Evolutionary conservation across 2,329 filamentous ascomycete genomes (phyloP), one percentile per base, ranked within the genome.

Genomic region (Fusarium poae): DNA sequence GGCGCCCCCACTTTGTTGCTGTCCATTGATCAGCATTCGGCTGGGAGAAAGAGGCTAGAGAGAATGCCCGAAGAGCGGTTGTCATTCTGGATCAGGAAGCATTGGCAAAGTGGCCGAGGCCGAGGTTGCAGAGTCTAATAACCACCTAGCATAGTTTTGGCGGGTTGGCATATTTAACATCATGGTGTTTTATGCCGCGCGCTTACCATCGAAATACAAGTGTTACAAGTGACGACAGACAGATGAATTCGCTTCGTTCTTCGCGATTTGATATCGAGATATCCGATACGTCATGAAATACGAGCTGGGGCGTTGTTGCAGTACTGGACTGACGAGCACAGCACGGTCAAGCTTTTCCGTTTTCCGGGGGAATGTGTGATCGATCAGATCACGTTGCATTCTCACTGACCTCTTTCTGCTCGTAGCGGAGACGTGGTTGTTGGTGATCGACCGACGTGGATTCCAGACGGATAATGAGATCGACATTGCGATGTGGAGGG

Each of bases 321-420:
- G 52, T 52, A 60, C 40, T 35, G 51, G 32, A 20, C 29, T 35
- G 23, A 39, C 32, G 32, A 39, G 13, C 40, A 52, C 59, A 57
- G 55, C 46, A 66, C 68, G 70, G 53, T 20, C 54, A 62, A 54
- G 55, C 62, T 67, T 69, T 66, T 49, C 66, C 37, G 52, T 69
- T 66, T 49, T 66, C 37, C 48, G 27, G 27, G 65, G 65, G 62
- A 48, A 54, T 37, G 48, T 45, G 44, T 65, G 67, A 70, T 69
- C 67, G 67, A 70, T 69, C 61, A 70, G 62, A 70, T 70, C 66
- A 69, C 23, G 66, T 68, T 67, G 44, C 65, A 68, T 69, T 61
- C 46, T 30, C 35, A 20, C 48, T 61, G n/a, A 45, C 57, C 48
- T 44, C 35, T 52, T 55, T n/a, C 63, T 35, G 50, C 42, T 51